Evolutionary conservation across 257 asterid species (phyloP), one percentile per base, ranked within the genome.

Genomic region (Solanum pennellii): DNA sequence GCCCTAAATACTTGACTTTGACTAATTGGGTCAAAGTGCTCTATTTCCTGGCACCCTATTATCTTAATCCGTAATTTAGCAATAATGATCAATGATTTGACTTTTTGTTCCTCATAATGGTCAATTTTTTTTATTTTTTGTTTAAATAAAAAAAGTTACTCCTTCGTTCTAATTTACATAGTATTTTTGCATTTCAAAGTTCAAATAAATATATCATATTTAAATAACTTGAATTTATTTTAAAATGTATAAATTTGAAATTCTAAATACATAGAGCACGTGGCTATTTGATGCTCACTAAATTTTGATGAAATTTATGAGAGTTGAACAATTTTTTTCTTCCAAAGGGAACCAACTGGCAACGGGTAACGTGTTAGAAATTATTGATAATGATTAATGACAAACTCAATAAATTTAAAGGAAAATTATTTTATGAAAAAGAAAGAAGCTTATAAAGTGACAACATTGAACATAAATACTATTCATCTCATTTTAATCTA

Each of bases 171-270:
- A 45, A 45, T 45, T 45, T 45, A 45, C 15, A 8, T 49, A 47
- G 1, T 2, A 1, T 47, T 47, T 14, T 47, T 0, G 1, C 0
- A 15, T 49, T 15, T 49, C 15, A 0, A 47, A 6, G 5, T 14
- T 49, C 20, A 49, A 49, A 49, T 14, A 49, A 47, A 2, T 49
- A 49, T 14, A 49, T 15, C 21, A 1, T 1, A 49, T 49, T 47
- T 47, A 2, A 47, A 47, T 2, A 47, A 15, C 3, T 1, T 49
- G 9, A 0, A 15, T 49, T 49, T 49, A 15, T 49, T 49, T 8
- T 49, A 49, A 49, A 2, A 15, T 49, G 2, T 49, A 2, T 4
- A 9, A 62, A 9, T 0, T 16, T 13, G 6, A 13, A 68, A 13
- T 68, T 68, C 1, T 68, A 0, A 68, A 13, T 68, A 60, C 39